Evolutionary conservation across 192 early-diverging fungal genomes (phyloP).

Genomic region (Linnemannia hyalina): DNA sequence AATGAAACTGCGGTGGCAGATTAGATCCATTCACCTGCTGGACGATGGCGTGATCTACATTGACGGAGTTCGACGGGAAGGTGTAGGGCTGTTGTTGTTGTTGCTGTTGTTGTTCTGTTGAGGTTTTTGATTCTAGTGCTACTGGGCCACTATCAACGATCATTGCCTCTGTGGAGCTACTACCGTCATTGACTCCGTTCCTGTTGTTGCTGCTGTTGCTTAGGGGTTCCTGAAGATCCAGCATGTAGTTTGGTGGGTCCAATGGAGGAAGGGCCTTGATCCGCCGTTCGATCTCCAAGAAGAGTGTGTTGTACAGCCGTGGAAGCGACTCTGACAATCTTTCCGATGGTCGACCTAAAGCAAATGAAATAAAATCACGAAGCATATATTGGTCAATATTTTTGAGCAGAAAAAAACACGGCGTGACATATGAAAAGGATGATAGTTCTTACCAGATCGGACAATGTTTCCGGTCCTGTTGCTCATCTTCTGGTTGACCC

Average conservation of each 20-base stretch:
- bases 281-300: constrained; percentile 24
- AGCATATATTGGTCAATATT: background rate
- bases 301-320: constrained; percentile 24
- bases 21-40: background rate
- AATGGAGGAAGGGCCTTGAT: constrained; percentile 20
- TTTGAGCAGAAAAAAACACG: background rate
- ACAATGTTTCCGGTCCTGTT: constrained; percentile 38
- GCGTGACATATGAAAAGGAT: background rate
- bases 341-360: constrained; percentile 20
- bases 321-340: constrained; percentile 35
- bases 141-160: background rate
- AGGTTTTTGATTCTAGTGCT: background rate
- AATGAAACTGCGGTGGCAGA: background rate
- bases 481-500: constrained; percentile 23
- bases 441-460: constrained; percentile 21
- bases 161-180: background rate
- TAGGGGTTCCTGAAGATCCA: background rate
- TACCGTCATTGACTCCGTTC: background rate
- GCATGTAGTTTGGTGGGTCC: background rate
- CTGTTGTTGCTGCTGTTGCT: background rate
- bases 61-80: too few species aligned
- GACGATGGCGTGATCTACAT: background rate
- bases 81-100: background rate
- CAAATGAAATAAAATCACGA: background rate
- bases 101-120: too few species aligned